Conservation (phyloP, 805 yeast genomes). For the Brettanomyces nanus region DNA sequence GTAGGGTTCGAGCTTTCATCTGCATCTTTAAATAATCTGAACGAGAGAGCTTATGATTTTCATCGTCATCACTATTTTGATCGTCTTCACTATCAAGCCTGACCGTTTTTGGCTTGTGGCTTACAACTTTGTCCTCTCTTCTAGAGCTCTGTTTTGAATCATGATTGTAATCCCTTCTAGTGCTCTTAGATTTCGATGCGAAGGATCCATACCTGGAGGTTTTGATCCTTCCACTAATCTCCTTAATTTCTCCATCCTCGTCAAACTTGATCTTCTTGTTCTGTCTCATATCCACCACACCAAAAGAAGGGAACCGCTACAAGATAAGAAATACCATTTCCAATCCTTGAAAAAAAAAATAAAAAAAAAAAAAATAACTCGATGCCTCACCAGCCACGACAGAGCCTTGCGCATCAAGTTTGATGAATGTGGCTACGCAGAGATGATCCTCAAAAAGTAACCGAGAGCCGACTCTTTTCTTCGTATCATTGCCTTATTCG, state of each 20-base stretch:
- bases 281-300: constrained; percentile 10
- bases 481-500: too few species aligned
- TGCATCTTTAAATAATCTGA: constrained; percentile 18
- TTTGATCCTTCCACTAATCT: neutral
- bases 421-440: too few species aligned
- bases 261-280: constrained; percentile 22
- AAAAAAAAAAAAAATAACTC: too few species aligned
- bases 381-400: too few species aligned
- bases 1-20: constrained; percentile 35
- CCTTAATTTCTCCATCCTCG: constrained; percentile 6
- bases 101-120: neutral
- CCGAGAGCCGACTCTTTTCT: too few species aligned
- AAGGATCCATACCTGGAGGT: neutral
- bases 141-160: too few species aligned
- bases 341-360: too few species aligned
- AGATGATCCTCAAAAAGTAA: too few species aligned
- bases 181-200: neutral
- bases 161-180: too few species aligned
- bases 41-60: neutral
- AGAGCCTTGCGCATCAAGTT: too few species aligned
- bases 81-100: constrained; percentile 10
- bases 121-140: neutral
- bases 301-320: too few species aligned
- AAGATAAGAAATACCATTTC: too few species aligned
- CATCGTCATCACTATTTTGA: neutral